Evolutionary conservation across 352 stramenopile species (phyloP).

Genomic region (Phytophthora hybrid): DNA sequence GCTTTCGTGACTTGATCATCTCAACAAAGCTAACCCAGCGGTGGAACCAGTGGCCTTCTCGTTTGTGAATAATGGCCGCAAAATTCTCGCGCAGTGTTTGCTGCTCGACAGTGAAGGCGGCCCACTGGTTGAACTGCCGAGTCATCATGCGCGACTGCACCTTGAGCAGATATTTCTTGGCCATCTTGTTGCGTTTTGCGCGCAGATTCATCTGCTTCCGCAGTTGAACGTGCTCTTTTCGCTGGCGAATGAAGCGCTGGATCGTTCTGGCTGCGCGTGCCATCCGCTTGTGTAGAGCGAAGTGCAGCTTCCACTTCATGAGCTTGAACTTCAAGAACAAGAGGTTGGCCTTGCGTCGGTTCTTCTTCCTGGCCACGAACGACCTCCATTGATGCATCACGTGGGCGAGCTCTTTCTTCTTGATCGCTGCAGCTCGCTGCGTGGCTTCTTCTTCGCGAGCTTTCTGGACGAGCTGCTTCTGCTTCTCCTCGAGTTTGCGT

Average conservation of each 20-base stretch:
- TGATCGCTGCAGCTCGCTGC: conserved; percentile 42
- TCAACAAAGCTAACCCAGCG: conserved; percentile 53
- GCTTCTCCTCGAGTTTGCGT: conserved; percentile 46
- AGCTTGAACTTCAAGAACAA: conserved; percentile 77
- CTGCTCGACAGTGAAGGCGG: conserved; percentile 41
- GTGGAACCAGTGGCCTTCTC: conserved; percentile 54
- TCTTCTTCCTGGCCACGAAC: conserved; percentile 48
- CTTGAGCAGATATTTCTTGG: conserved; percentile 64
- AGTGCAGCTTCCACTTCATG: conserved; percentile 61
- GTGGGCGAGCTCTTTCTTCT: conserved; percentile 28
- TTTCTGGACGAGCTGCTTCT: conserved; percentile 57
- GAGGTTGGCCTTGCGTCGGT: conserved; percentile 52
- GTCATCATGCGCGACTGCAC: conserved; percentile 55
- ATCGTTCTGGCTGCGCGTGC: conserved; percentile 43
- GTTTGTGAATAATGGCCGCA: conserved; percentile 48
- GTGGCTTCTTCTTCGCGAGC: conserved; percentile 58
- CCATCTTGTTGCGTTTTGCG: conserved; percentile 60
- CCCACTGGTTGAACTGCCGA: conserved; percentile 70
- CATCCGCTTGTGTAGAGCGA: conserved; percentile 37
- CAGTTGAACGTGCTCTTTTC: conserved; percentile 34
- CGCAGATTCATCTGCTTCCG: conserved; percentile 52
- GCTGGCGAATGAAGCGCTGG: conserved; percentile 41
- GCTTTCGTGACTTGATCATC: conserved; percentile 35
- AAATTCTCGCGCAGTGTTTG: conserved; percentile 59
- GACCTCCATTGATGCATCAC: conserved; percentile 49